Evolutionary conservation across 805 yeast genomes (phyloP).

Genomic region (Spathaspora hagerdaliae): DNA sequence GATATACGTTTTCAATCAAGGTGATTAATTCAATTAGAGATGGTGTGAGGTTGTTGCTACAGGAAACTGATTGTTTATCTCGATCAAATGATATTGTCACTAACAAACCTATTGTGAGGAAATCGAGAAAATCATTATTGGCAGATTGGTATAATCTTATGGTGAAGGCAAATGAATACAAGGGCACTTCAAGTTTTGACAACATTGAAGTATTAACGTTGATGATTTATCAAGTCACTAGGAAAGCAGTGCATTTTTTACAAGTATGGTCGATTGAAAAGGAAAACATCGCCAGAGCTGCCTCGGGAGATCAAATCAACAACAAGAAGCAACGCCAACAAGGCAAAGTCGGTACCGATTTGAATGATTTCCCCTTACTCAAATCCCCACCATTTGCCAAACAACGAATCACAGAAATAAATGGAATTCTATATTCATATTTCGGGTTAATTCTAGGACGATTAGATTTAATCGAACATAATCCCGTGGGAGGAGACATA

Average conservation of each 20-base stretch:
- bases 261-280: conserved; percentile 71
- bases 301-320: neutral
- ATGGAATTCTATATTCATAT: conserved; percentile 55
- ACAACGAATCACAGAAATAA: conserved; percentile 60
- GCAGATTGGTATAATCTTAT: conserved; percentile 81
- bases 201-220: conserved; percentile 61
- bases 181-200: conserved; percentile 54
- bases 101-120: conserved; percentile 55
- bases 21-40: conserved; percentile 65
- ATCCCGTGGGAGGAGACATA: conserved; percentile 63
- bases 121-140: conserved; percentile 61
- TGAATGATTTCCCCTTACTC: conserved; percentile 44
- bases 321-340: conserved; percentile 7
- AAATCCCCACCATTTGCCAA: conserved; percentile 56
- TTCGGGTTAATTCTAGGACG: conserved; percentile 70
- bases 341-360: conserved; percentile 31
- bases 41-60: conserved; percentile 63
- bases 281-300: conserved; percentile 35
- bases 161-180: conserved; percentile 71
- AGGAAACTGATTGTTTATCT: conserved; percentile 70
- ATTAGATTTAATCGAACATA: conserved; percentile 72
- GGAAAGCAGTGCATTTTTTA: conserved; percentile 60
- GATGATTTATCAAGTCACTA: conserved; percentile 62
- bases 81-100: conserved; percentile 68
- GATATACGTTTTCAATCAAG: conserved; percentile 51